A percentile compares a stretch with the other conserved stretches of the same genome.
Evolutionary conservation across 2,329 filamentous ascomycete genomes (phyloP).

Genomic region (Colletotrichum neosansevieriae): DNA sequence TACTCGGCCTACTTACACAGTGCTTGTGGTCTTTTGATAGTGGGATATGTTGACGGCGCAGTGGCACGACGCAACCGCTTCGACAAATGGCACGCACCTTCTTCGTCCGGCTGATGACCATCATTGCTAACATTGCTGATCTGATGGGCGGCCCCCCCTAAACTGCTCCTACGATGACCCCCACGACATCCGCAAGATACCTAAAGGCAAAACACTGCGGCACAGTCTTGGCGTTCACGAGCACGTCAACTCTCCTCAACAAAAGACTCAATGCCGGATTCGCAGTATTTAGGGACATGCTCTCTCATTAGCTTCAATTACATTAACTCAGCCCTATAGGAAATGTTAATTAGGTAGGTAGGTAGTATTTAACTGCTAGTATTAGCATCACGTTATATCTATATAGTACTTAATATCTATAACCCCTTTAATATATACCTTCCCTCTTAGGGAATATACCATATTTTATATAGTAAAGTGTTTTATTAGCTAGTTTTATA

Average conservation of each 20-base stretch:
- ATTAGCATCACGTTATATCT: background rate
- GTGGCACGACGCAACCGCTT: background rate
- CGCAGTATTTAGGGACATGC: background rate
- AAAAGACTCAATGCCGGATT: background rate
- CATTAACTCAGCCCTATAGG: constrained; percentile 1
- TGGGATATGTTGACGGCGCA: background rate
- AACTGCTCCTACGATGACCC: no score
- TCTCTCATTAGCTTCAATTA: background rate
- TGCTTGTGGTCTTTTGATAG: background rate
- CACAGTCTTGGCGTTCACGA: background rate
- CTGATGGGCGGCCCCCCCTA: no score
- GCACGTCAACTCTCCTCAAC: background rate
- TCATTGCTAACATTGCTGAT: background rate
- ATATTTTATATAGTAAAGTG: background rate
- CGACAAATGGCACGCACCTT: background rate
- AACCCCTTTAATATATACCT: constrained; percentile 8
- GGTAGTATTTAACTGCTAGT: background rate
- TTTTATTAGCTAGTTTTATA: background rate
- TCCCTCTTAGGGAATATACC: constrained; percentile 1
- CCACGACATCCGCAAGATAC: no score
- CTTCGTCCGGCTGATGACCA: background rate
- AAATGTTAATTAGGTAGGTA: constrained; percentile 1
- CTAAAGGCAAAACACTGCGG: no score
- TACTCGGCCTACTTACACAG: no score
- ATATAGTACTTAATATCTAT: background rate